Evolutionary conservation across 1,139 yeast species (phyloP).

Genomic region (Kluyveromyces sp.): DNA sequence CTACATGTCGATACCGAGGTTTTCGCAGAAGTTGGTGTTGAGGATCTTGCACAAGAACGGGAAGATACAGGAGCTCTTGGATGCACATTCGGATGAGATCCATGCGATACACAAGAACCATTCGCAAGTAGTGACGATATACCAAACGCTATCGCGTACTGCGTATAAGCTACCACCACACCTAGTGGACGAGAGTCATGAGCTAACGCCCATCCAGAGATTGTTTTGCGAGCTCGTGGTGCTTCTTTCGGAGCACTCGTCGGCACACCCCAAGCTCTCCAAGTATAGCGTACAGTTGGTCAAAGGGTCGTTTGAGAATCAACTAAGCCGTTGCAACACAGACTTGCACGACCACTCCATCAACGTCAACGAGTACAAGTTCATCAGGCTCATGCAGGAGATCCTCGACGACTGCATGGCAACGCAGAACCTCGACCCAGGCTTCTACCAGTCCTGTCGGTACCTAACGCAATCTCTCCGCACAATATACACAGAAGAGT

Average conservation of each 20-base stretch:
- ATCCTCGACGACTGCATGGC: slow-evolving; percentile 1
- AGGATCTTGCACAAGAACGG: slow-evolving; percentile 11
- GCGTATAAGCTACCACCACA: slow-evolving; percentile 5
- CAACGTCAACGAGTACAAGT: slow-evolving; percentile 4
- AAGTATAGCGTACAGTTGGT: slow-evolving; percentile 1
- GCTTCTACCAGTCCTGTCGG: background rate
- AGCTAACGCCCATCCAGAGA: slow-evolving; percentile 1
- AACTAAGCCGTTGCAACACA: background rate
- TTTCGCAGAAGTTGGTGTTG: slow-evolving; percentile 26
- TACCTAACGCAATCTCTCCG: background rate
- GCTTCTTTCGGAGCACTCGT: background rate
- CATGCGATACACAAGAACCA: slow-evolving; percentile 6
- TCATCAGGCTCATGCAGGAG: slow-evolving; percentile 1
- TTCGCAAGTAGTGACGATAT: slow-evolving; percentile 9
- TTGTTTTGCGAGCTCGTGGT: background rate
- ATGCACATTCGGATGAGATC: slow-evolving; percentile 1
- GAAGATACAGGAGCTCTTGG: slow-evolving; percentile 7
- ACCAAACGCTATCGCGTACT: slow-evolving; percentile 12
- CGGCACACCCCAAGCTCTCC: background rate
- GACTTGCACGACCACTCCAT: background rate
- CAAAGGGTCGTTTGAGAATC: background rate
- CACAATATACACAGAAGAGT: background rate
- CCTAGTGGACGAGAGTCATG: slow-evolving; percentile 2
- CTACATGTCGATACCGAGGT: slow-evolving; percentile 15
- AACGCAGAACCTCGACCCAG: background rate